Base-by-base conservation (phyloP, 345 rosid genomes). In the Sisymbrium altissimum region DNA sequence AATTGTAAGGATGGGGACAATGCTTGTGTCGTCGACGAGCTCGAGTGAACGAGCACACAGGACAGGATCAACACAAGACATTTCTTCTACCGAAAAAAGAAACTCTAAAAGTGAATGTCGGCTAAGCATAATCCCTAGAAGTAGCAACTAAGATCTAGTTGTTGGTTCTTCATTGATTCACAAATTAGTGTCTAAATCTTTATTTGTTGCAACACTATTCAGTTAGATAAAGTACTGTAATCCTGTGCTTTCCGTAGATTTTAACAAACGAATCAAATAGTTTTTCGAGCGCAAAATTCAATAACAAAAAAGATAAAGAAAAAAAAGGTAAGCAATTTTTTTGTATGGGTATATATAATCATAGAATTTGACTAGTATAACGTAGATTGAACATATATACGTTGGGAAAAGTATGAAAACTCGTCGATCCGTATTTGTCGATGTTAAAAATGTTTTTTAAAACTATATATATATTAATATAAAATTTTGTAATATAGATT, bases 401-500 rank as follows among this genome's bases (percentile, higher is more conserved):
- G 68, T 38, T 59, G 17, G 39, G 25, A 10, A 57, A 36, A 58
- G 27, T 43, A 59, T 50, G 53, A 29, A 44, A 68, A 41, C 56
- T 49, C 43, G 41, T 36, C 27, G 40, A 35, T 36, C 32, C 27
- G 44, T 53, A 64, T 64, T 27, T 45, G 35, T 27, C 21, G 12
- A n/a, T 40, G 9, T 17, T 8, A 23, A 25, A 59, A 40, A 59
- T 36, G 38, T 23, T 23, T 23, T n/a, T n/a, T n/a, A n/a, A n/a
- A 36, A 38, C 10, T 12, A 18, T 1, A 11, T 33, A 5, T 56
- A 23, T 23, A 23, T 56, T 58, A 5, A 36, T 17, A 35, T 50
- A 50, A 57, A 52, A 14, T 25, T 48, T 25, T 23, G 46, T 67
- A 49, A 4, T 59, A 41, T 50, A 67, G 46, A 75, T 74, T 48